Conservation (phyloP, 1,284 basidiomycete species). For the Malassezia yamatoensis region DNA sequence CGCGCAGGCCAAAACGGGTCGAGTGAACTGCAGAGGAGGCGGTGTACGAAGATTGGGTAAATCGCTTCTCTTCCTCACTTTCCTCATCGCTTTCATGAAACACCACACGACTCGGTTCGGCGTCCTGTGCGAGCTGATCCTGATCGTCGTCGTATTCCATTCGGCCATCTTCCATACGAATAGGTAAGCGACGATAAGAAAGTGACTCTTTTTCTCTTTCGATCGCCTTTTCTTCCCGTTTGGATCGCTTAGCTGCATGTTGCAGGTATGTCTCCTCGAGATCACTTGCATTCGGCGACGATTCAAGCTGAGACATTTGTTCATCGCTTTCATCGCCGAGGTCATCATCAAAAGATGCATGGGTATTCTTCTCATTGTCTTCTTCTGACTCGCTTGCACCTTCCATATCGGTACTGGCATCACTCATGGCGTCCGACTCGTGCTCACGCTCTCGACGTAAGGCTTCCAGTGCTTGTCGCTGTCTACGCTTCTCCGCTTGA, state of each 20-base stretch:
- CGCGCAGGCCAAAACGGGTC: slow-evolving; percentile 29
- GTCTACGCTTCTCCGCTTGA: slow-evolving; percentile 1
- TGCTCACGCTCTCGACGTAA: not conserved
- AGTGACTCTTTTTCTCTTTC: slow-evolving; percentile 12
- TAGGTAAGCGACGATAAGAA: slow-evolving; percentile 19
- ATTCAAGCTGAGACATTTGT: not conserved
- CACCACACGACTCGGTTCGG: slow-evolving; percentile 24
- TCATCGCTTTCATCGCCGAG: not conserved
- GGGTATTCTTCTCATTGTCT: slow-evolving; percentile 10
- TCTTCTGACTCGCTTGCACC: slow-evolving; percentile 60
- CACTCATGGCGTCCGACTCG: slow-evolving; percentile 56
- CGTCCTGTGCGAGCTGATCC: slow-evolving; percentile 14
- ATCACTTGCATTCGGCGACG: not conserved
- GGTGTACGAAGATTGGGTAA: not conserved
- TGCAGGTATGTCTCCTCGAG: slow-evolving; percentile 27
- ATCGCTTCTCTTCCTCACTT: not conserved
- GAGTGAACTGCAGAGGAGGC: slow-evolving; percentile 25
- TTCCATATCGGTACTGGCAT: slow-evolving; percentile 62
- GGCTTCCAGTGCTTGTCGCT: slow-evolving; percentile 11
- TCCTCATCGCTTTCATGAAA: slow-evolving; percentile 15
- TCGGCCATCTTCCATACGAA: slow-evolving; percentile 9
- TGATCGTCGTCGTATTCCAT: not conserved
- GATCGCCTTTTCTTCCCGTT: slow-evolving; percentile 17
- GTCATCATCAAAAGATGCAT: not conserved
- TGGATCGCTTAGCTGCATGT: slow-evolving; percentile 21